Evolutionary conservation across 2,329 filamentous ascomycete genomes (phyloP).

Genomic region (Neopestalotiopsis rosae): DNA sequence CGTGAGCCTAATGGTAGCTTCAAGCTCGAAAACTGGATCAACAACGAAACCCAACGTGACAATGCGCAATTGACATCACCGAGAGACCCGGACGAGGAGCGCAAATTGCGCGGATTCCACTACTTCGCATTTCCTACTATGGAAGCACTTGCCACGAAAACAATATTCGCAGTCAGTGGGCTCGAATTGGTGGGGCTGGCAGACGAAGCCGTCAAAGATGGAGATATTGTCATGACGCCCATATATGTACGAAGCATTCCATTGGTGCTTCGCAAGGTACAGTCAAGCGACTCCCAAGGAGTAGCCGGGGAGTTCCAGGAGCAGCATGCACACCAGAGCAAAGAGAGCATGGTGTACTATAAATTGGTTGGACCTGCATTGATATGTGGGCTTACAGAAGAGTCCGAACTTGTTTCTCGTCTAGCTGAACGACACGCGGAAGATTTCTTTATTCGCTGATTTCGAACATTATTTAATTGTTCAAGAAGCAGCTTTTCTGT

Average conservation of each 20-base stretch:
- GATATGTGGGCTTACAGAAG: neutral
- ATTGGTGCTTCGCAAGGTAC: neutral
- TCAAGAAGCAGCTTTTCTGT: rapidly evolving
- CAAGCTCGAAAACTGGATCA: neutral
- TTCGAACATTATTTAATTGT: rapidly evolving
- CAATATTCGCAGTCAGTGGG: neutral
- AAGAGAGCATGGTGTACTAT: neutral
- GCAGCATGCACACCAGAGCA: neutral
- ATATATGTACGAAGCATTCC: neutral
- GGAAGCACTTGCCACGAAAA: neutral
- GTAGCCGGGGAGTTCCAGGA: neutral
- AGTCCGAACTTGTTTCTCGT: neutral
- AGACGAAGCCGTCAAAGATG: neutral
- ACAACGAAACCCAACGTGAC: neutral
- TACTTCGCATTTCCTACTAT: neutral
- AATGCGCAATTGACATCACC: neutral
- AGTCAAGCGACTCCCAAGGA: neutral
- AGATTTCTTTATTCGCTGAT: neutral
- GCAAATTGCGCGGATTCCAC: neutral
- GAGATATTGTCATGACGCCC: neutral
- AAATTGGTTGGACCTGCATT: neutral
- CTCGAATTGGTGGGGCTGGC: neutral
- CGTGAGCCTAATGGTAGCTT: neutral
- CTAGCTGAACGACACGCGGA: neutral
- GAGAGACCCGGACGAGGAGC: neutral